These are phyloP conservation scores for Tremella yokohamensis DNA, from an alignment of 768 basidiomycete genomes.

Conservation along the genomic window DNA sequence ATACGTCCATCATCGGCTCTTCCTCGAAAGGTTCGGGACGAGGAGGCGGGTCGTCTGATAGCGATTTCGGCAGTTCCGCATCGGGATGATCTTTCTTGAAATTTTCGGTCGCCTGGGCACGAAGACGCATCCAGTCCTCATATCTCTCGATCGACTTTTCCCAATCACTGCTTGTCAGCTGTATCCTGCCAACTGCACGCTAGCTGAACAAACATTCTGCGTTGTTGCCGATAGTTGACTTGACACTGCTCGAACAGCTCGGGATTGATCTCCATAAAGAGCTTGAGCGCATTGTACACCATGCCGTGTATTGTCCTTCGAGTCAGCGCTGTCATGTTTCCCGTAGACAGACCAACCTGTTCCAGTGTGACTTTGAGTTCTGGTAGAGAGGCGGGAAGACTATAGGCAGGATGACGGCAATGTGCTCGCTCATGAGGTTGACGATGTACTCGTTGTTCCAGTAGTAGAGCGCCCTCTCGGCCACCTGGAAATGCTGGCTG, in stretches of 20 bases:
- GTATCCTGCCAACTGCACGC: constrained; percentile 3
- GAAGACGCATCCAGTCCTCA: constrained; percentile 82
- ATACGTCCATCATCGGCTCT: constrained; percentile 77
- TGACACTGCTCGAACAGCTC: constrained; percentile 91
- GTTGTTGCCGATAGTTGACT: constrained; percentile 88
- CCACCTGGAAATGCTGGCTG: constrained; percentile 99
- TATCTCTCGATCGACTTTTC: constrained; percentile 79
- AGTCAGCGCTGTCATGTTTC: constrained; percentile 4
- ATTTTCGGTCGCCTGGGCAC: constrained; percentile 67
- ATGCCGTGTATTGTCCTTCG: constrained; percentile 93
- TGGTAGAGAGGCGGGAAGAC: constrained; percentile 94
- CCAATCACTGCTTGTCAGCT: constrained; percentile 63
- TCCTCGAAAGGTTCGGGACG: constrained; percentile 75
- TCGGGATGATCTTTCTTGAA: constrained; percentile 33
- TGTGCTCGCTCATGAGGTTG: constrained; percentile 97
- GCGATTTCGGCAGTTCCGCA: constrained; percentile 62
- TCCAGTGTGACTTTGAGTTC: constrained; percentile 98
- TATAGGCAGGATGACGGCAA: constrained; percentile 80
- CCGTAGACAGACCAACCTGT: constrained; percentile 63
- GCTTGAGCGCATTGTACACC: constrained; percentile 96
- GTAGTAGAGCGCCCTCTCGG: constrained; percentile 90
- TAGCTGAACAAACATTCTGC: constrained; percentile 64
- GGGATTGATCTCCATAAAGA: constrained; percentile 99
- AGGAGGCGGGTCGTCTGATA: constrained; percentile 70
- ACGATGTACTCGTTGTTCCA: constrained; percentile 99